phyloP scores from a whole-genome alignment of 2,329 filamentous ascomycete species.

The Cercospora zeae-maydis region DNA sequence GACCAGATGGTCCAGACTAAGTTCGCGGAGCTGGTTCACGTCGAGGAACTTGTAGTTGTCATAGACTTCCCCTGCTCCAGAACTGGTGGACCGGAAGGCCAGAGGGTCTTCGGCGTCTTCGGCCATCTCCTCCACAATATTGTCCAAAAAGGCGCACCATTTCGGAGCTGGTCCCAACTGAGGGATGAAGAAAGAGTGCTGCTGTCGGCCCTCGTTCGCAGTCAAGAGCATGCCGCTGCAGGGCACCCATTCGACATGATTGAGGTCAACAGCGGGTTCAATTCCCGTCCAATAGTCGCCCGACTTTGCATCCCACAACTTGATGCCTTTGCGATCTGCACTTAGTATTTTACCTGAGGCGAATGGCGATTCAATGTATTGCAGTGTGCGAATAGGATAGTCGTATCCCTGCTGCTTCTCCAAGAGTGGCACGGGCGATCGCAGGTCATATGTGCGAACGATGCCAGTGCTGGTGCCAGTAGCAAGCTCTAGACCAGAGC shows the following conservation, averaged over 20 bases:
- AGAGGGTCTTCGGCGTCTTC: conserved; percentile 67
- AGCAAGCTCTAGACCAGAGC: conserved; percentile 77
- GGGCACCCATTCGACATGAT: conserved; percentile 88
- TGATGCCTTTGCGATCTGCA: conserved; percentile 92
- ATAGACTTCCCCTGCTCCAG: conserved; percentile 70
- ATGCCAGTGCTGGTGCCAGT: conserved; percentile 85
- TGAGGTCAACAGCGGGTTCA: conserved; percentile 90
- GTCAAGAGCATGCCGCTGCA: conserved; percentile 93
- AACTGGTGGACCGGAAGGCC: conserved; percentile 41
- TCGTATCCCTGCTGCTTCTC: conserved; percentile 96
- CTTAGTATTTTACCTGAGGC: conserved; percentile 45
- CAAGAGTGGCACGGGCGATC: conserved; percentile 78
- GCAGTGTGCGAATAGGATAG: conserved; percentile 81
- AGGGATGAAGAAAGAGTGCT: conserved; percentile 92
- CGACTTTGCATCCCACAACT: conserved; percentile 82
- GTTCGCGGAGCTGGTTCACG: conserved; percentile 73
- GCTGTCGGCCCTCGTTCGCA: conserved; percentile 92
- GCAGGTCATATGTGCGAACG: conserved; percentile 86
- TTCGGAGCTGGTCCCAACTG: conserved; percentile 88
- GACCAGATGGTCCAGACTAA: conserved; percentile 84
- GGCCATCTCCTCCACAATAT: conserved; percentile 97
- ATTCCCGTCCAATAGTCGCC: conserved; percentile 93
- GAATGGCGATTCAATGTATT: conserved; percentile 58
- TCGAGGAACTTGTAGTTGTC: conserved; percentile 99
- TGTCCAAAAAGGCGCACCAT: conserved; percentile 97